Base-by-base conservation (phyloP, 2,329 filamentous ascomycete genomes). In the Xylariales sp. region DNA sequence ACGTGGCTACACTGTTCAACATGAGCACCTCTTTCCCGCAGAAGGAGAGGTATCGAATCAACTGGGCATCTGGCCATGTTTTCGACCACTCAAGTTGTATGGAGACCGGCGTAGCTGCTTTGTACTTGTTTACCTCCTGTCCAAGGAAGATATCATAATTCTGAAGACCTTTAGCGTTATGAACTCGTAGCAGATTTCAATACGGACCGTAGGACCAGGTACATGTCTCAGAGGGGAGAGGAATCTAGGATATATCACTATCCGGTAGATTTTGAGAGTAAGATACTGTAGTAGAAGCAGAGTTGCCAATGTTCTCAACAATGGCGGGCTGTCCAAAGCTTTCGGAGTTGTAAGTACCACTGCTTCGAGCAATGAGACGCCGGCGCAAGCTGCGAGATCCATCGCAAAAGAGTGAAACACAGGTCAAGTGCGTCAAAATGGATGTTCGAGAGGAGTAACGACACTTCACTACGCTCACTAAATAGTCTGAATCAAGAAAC, bases 201-300 rank as follows among this genome's bases (percentile, higher is more conserved):
- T n/a, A n/a, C 48, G 7, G 48, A 69, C 68, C 51, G 60, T 64
- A 12, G 69, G 69, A 1, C 66, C 68, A 0, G 70, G 69, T 2
- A 73, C 48, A 37, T 67, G 53, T 11, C 68, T 60, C n/a, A 71
- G 52, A 0, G 68, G 64, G 0, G 70, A 73, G 33, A 69, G 43
- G 41, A 61, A 59, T 36, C 58, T 57, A 4, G 69, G 69, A 42
- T 69, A 71, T 18, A 74, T 46, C 43, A 70, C 55, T 28, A 64
- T 41, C 11, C 54, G 51, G 48, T 68, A 70, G 4, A 52, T 24
- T 29, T 59, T 56, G 40, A 58, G 20, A 4, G 57, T 3, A 10
- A 47, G n/a, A 35, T 55, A 53, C 15, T 55, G 49, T 8, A 42
- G 7, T 9, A 46, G 15, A 12, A 51, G 15, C 1, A 45, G 19